Conservation (phyloP, 495 filamentous ascomycete genomes). For the Penicillium psychrofluorescens region DNA sequence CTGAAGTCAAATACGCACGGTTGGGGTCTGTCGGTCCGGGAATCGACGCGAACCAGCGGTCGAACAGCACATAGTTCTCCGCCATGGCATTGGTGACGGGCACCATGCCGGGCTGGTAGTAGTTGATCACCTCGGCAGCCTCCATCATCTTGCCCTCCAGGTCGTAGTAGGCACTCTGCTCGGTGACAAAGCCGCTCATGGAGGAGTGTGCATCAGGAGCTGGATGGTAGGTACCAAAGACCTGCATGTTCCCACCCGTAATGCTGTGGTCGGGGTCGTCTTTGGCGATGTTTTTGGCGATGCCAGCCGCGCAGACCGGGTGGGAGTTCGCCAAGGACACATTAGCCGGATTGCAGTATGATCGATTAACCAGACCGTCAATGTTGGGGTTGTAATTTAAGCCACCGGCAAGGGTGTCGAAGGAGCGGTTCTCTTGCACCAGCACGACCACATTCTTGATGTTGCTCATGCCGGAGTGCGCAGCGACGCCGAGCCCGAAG, state of each 20-base stretch:
- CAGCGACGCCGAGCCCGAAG: conserved; percentile 5
- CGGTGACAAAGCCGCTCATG: conserved; percentile 40
- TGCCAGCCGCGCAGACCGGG: conserved; percentile 28
- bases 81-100: conserved; percentile 38
- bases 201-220: conserved; percentile 12
- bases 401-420: conserved; percentile 37
- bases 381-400: conserved; percentile 27
- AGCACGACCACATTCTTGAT: conserved; percentile 41
- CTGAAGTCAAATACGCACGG: conserved; percentile 40
- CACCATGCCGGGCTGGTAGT: conserved; percentile 39
- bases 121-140: conserved; percentile 41
- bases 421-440: conserved; percentile 38
- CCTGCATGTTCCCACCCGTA: conserved; percentile 40
- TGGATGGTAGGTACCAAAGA: conserved; percentile 39
- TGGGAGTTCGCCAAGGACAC: conserved; percentile 21
- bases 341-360: conserved; percentile 36
- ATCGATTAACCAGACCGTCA: conserved; percentile 24
- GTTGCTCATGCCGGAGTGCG: conserved; percentile 16
- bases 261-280: conserved; percentile 46
- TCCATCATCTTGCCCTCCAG: conserved; percentile 10
- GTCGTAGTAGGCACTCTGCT: conserved; percentile 33
- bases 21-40: conserved; percentile 46
- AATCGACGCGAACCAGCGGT: conserved; percentile 41
- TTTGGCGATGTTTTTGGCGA: conserved; percentile 24
- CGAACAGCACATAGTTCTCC: conserved; percentile 44